These are phyloP conservation scores for Coemansia sp. DNA, from an alignment of 192 early-diverging fungal genomes.

Conservation along the genomic window DNA sequence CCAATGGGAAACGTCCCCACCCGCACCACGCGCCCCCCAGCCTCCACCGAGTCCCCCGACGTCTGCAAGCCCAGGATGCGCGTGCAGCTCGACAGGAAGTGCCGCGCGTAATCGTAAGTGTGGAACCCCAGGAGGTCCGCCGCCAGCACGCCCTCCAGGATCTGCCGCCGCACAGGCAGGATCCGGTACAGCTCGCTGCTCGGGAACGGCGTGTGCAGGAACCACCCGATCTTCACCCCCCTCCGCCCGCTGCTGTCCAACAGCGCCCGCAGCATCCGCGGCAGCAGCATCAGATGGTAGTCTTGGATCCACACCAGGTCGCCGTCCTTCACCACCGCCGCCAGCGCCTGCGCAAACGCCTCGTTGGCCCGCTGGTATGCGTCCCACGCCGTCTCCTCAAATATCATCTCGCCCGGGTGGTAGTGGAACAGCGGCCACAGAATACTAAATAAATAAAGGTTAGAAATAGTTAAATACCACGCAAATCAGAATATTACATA, in stretches of 20 bases:
- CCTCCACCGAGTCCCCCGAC: conserved; percentile 92
- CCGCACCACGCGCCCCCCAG: conserved; percentile 69
- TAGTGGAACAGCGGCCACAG: conserved; percentile 99
- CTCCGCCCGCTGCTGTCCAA: conserved; percentile 54
- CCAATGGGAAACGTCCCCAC: conserved; percentile 99
- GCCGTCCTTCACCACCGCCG: conserved; percentile 81
- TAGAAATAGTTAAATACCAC: background rate
- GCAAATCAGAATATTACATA: background rate
- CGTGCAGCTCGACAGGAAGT: conserved; percentile 96
- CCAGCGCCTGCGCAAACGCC: conserved; percentile 92
- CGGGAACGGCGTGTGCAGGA: conserved; percentile 98
- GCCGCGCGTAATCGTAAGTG: conserved; percentile 98
- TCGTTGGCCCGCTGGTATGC: conserved; percentile 91
- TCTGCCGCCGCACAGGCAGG: conserved; percentile 90
- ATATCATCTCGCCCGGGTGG: conserved; percentile 97
- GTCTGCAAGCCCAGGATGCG: conserved; percentile 92
- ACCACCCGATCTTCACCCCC: conserved; percentile 96
- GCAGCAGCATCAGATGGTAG: conserved; percentile 98
- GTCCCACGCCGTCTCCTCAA: conserved; percentile 93
- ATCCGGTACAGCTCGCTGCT: conserved; percentile 96
- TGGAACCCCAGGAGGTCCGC: conserved; percentile 98
- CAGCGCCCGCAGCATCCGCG: conserved; percentile 74
- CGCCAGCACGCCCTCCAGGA: conserved; percentile 88
- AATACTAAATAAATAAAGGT: conserved; percentile 59
- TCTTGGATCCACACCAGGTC: conserved; percentile 93